phyloP scores from a whole-genome alignment of 2,329 filamentous ascomycete species.

The Sclerotinia spermophila region DNA sequence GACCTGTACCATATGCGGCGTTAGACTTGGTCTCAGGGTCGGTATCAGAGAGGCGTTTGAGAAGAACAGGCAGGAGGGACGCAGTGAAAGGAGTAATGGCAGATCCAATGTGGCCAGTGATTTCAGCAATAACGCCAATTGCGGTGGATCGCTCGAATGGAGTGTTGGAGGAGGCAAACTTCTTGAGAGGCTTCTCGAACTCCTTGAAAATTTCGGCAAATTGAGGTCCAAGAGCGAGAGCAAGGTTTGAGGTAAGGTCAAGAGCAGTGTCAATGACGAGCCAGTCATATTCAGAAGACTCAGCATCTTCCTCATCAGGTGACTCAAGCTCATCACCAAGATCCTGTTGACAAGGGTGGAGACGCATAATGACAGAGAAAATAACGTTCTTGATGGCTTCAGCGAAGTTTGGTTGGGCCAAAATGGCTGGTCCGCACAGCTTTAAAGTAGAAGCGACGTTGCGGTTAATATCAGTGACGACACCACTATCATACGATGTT shows the following conservation, averaged over 20 bases:
- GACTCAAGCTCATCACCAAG: constrained; percentile 77
- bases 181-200: constrained; percentile 87
- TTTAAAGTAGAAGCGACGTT: constrained; percentile 88
- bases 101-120: constrained; percentile 76
- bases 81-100: constrained; percentile 79
- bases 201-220: constrained; percentile 93
- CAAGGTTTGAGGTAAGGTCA: constrained; percentile 82
- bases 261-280: constrained; percentile 91
- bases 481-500: constrained; percentile 3
- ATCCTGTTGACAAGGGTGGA: constrained; percentile 90
- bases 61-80: constrained; percentile 71
- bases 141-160: constrained; percentile 83
- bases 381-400: constrained; percentile 74
- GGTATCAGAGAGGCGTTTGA: constrained; percentile 84
- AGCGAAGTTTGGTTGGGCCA: constrained; percentile 69
- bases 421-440: constrained; percentile 80
- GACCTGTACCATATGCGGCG: constrained; percentile 84
- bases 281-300: constrained; percentile 97
- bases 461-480: constrained; percentile 92
- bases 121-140: constrained; percentile 89
- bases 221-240: constrained; percentile 72
- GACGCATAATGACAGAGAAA: constrained; percentile 77
- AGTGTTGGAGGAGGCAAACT: constrained; percentile 82
- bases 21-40: constrained; percentile 93
- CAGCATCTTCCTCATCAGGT: constrained; percentile 60